Base-by-base conservation (phyloP, 768 basidiomycete genomes). In the Infundibulicybe gibba region DNA sequence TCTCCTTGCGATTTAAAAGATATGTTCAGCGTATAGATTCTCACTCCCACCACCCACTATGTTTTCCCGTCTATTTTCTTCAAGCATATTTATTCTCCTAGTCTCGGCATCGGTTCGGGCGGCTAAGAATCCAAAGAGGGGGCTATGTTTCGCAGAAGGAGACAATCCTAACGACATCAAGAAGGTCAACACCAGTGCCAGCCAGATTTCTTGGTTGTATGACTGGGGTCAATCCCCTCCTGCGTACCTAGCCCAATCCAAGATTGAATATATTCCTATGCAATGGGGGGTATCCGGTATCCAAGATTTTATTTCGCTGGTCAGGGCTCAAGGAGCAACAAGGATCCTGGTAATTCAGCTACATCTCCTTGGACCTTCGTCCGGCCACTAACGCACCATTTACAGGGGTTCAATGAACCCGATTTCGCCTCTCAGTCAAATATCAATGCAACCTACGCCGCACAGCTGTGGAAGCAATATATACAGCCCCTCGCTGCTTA, bases 191-290 rank as follows among this genome's bases (percentile, higher is more conserved):
- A 57, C 62, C 43, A 55, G 47, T 45, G 51, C 49, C 31, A 67
- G 64, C 41, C 56, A 57, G 5, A 49, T 68, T 2, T 64, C 67
- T 6, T 69, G 67, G 67, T 44, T 77, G 8, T 85, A 69, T 39
- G 56, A 69, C 46, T 69, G 68, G 86, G 66, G 67, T 14, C 40
- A 55, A 11, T 51, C 62, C 5, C 60, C 65, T 3, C 62, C 67
- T n/a, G 48, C 46, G 25, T 62, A 61, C 48, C 53, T 69, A 13
- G 49, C 55, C 14, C 51, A 59, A 41, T 62, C 64, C 9, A 54
- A 53, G 3, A 61, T 70, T 40, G 55, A 59, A 25, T 69, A 65
- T 45, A 60, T 70, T 20, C 69, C 69, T 1, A 70, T 70, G 69
- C 68, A 69, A 51, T 70, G 68, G 68, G 68, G 68, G 17, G 43